Evolutionary conservation across 2,329 filamentous ascomycete genomes (phyloP), one percentile per base, ranked within the genome.

Genomic region (Camillea tinctor): DNA sequence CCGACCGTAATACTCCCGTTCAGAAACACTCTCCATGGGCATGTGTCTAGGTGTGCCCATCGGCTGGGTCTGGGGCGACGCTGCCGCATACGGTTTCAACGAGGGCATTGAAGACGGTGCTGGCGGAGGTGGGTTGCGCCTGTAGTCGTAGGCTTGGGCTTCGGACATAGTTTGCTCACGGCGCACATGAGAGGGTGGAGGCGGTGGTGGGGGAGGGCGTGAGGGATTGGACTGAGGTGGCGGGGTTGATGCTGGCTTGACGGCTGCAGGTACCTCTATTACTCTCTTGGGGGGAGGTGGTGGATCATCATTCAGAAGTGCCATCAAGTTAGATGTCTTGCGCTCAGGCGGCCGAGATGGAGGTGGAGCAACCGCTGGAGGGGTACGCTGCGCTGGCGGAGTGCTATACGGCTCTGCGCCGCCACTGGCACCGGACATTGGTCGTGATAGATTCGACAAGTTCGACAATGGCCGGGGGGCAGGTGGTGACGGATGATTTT

Each of bases 251-350:
- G 80, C 80, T n/a, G 76, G 70, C 49, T 76, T 76, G 40, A 74
- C 63, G 11, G 75, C 70, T 17, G 69, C 69, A 11, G 78, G 75
- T 9, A 85, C 76, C 57, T 85, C 83, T 49, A 63, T 74, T 26
- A 85, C 74, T 30, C 83, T 78, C 72, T 85, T 85, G 0, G 76
- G 75, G 55, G 78, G 75, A 1, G 78, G 73, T n/a, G 79, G 79
- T 6, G 81, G 79, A 56, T 88, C 86, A 62, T 88, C 84, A 65
- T 87, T 87, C 2, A 89, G 76, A 61, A 89, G 72, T 0, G 84
- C 84, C 81, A 88, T 86, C 62, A 89, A 80, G 63, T 77, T 88
- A 15, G 85, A 87, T 7, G 81, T 86, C 75, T 88, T 88, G n/a
- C 82, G 79, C 64, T 84, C 82, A 2, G 74, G 71, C 2, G 79